These are phyloP conservation scores for Hirsutella minnesotensis DNA, from an alignment of 2,329 filamentous ascomycete genomes.

Conservation along the genomic window DNA sequence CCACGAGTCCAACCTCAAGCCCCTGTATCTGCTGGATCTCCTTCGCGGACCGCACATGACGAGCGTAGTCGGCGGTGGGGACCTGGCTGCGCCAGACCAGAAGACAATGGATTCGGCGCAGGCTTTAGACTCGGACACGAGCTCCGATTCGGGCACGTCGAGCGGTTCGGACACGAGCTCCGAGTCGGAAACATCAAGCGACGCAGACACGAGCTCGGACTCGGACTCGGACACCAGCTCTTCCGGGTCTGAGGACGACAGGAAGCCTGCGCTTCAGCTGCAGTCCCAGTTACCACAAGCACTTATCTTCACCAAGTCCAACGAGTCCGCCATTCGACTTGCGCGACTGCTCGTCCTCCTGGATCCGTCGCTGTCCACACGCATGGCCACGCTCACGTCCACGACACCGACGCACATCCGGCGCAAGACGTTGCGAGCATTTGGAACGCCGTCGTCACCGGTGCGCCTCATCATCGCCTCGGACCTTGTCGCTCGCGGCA, in stretches of 20 bases:
- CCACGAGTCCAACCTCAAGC: slow-evolving; percentile 60
- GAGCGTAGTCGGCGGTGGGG: slow-evolving; percentile 6
- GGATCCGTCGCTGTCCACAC: slow-evolving; percentile 40
- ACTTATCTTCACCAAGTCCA: slow-evolving; percentile 84
- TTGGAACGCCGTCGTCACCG: slow-evolving; percentile 52
- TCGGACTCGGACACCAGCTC: slow-evolving; percentile 13
- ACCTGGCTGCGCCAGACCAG: background rate
- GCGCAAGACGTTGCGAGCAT: slow-evolving; percentile 55
- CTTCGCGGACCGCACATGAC: slow-evolving; percentile 45
- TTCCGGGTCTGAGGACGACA: background rate
- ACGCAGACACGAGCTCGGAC: slow-evolving; percentile 14
- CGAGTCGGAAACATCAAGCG: slow-evolving; percentile 3
- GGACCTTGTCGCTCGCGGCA: slow-evolving; percentile 82
- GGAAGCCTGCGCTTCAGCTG: background rate
- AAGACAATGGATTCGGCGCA: background rate
- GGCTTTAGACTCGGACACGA: slow-evolving; percentile 12
- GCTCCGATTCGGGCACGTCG: background rate
- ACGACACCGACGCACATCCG: slow-evolving; percentile 63
- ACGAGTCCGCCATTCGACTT: slow-evolving; percentile 79
- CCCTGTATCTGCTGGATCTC: slow-evolving; percentile 72
- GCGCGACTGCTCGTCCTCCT: slow-evolving; percentile 64
- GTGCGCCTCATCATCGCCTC: slow-evolving; percentile 75
- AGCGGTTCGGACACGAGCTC: background rate
- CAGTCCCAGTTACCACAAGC: slow-evolving; percentile 28
- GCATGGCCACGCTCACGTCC: slow-evolving; percentile 63